Evolutionary conservation across 345 rosid genomes (phyloP).

Genomic region (Erodium maritimum): DNA sequence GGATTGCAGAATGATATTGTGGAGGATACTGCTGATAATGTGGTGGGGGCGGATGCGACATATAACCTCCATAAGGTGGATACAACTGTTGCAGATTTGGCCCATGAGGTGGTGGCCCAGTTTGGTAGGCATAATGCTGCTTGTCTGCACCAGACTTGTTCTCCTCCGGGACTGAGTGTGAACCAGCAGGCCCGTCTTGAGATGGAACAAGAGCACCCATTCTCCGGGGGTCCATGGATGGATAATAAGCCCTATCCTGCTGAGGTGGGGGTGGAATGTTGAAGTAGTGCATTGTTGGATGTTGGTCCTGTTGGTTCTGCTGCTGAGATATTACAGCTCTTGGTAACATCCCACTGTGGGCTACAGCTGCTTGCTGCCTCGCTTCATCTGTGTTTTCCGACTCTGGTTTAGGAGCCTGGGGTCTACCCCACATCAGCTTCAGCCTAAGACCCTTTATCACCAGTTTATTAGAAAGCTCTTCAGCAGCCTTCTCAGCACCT

Average conservation of each 20-base stretch:
- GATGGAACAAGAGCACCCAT: slow-evolving; percentile 80
- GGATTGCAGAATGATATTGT: background rate
- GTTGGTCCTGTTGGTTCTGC: slow-evolving; percentile 61
- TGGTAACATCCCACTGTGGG: slow-evolving; percentile 78
- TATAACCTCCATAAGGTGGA: slow-evolving; percentile 48
- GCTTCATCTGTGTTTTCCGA: slow-evolving; percentile 54
- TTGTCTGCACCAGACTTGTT: slow-evolving; percentile 34
- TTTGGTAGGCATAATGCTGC: slow-evolving; percentile 40
- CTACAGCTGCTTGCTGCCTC: slow-evolving; percentile 50
- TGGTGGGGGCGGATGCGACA: slow-evolving; percentile 36
- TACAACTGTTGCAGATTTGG: slow-evolving; percentile 45
- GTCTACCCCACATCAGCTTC: slow-evolving; percentile 95
- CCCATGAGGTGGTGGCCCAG: slow-evolving; percentile 33
- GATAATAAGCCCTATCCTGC: slow-evolving; percentile 62
- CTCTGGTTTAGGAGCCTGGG: slow-evolving; percentile 74
- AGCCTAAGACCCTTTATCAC: slow-evolving; percentile 82
- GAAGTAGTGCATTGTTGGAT: slow-evolving; percentile 54
- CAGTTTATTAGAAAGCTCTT: slow-evolving; percentile 74
- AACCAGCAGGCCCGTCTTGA: slow-evolving; percentile 49
- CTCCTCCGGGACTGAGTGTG: slow-evolving; percentile 24
- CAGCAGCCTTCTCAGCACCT: slow-evolving; percentile 95
- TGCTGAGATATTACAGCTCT: slow-evolving; percentile 84
- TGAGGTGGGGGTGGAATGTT: slow-evolving; percentile 64
- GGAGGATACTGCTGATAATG: slow-evolving; percentile 45
- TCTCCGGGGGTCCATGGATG: slow-evolving; percentile 96